A percentile compares a stretch with the other conserved stretches of the same genome.
Evolutionary conservation across 2,329 filamentous ascomycete species (phyloP).

Genomic region (Beauveria medogensis): DNA sequence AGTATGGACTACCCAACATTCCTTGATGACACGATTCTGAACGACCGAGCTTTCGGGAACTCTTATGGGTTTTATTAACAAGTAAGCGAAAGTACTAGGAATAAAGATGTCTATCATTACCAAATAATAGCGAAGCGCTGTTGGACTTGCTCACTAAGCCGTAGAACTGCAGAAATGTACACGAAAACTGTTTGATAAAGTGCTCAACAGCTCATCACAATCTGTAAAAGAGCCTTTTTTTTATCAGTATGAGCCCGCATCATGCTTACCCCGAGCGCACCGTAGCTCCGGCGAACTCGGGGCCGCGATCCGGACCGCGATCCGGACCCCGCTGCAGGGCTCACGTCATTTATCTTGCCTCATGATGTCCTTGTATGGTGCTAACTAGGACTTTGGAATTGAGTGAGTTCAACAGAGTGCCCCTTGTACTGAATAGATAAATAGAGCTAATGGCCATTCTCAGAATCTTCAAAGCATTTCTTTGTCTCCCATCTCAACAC

Average conservation of each 20-base stretch:
- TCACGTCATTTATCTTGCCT: neutral
- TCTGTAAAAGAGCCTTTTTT: too few relatives aligned
- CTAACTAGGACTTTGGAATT: neutral
- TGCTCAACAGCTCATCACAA: neutral
- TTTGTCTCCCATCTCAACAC: neutral
- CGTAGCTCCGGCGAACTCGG: neutral
- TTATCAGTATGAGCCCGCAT: neutral
- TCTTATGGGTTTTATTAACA: neutral
- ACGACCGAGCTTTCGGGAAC: neutral
- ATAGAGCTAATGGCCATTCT: neutral
- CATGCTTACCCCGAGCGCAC: neutral
- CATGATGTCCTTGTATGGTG: neutral
- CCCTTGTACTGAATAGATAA: neutral
- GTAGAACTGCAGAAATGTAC: neutral
- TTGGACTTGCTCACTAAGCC: neutral
- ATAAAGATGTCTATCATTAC: neutral
- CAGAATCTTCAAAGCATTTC: neutral
- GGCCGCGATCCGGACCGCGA: neutral
- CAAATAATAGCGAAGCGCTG: neutral
- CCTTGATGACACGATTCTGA: neutral
- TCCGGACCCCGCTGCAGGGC: neutral
- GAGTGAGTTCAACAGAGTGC: too few relatives aligned
- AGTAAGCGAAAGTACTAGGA: neutral
- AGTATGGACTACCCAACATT: slow-evolving; percentile 11
- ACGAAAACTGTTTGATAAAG: neutral